phyloP scores from a whole-genome alignment of 1,284 basidiomycete species.

The Fomitopsis pinicola region DNA sequence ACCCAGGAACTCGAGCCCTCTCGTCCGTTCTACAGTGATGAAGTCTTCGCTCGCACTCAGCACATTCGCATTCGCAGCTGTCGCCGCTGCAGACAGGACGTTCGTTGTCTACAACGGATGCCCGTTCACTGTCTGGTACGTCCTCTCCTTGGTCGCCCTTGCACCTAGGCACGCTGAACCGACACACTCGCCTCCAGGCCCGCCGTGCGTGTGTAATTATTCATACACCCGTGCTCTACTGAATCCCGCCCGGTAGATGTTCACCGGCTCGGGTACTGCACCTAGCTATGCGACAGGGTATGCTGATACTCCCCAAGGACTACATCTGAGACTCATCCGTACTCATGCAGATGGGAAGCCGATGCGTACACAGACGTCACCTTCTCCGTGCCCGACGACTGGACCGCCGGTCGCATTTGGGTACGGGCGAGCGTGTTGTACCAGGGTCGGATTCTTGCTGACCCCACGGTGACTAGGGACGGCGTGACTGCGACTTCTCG shows the following conservation, averaged over 20 bases:
- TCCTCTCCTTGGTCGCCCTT: neutral
- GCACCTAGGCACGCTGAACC: neutral
- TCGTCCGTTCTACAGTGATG: slow-evolving; percentile 1
- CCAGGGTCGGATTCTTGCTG: neutral
- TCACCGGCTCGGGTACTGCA: slow-evolving; percentile 27
- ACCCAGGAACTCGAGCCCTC: neutral
- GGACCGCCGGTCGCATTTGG: slow-evolving; percentile 37
- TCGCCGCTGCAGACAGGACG: slow-evolving; percentile 8
- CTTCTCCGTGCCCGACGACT: slow-evolving; percentile 35
- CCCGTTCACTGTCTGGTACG: slow-evolving; percentile 28
- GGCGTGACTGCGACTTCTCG: slow-evolving; percentile 42
- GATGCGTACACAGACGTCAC: slow-evolving; percentile 24
- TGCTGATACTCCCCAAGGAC: neutral
- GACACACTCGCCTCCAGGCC: slow-evolving; percentile 19
- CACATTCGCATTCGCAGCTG: slow-evolving; percentile 8
- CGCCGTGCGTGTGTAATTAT: slow-evolving; percentile 19
- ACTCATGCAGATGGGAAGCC: slow-evolving; percentile 26
- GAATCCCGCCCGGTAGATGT: slow-evolving; percentile 16
- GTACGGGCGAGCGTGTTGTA: slow-evolving; percentile 9
- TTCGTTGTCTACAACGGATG: slow-evolving; percentile 29
- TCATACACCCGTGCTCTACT: neutral
- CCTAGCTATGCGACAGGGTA: slow-evolving; percentile 30
- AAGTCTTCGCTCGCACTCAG: slow-evolving; percentile 6
- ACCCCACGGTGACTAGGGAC: slow-evolving; percentile 26
- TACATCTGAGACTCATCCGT: neutral